These are phyloP conservation scores for Spathaspora jeffriesii DNA, from an alignment of 1,139 yeast species.

Conservation along the genomic window DNA sequence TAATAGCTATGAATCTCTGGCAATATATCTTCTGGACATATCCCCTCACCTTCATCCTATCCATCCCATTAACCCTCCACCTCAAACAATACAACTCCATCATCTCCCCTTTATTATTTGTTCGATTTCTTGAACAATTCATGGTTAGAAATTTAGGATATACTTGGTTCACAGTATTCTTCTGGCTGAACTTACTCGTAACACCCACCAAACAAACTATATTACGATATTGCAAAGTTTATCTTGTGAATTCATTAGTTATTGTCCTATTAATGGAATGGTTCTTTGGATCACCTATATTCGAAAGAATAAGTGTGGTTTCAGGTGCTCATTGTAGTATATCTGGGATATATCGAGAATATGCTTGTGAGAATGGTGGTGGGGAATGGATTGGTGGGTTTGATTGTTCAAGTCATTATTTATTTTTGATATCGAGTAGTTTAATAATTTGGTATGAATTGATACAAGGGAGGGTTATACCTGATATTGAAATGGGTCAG, in stretches of 20 bases:
- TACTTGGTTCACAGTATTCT: constrained; percentile 25
- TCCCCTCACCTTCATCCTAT: constrained; percentile 16
- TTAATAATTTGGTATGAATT: constrained; percentile 42
- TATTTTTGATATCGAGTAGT: constrained; percentile 51
- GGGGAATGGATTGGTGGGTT: constrained; percentile 58
- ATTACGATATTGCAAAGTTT: constrained; percentile 8
- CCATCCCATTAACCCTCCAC: constrained; percentile 18
- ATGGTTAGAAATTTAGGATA: constrained; percentile 29
- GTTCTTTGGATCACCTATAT: constrained; percentile 49
- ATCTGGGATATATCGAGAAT: constrained; percentile 7
- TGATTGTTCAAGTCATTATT: constrained; percentile 67
- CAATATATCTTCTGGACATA: constrained; percentile 8
- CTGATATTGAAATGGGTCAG: constrained; percentile 10
- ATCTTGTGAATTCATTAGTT: constrained; percentile 9
- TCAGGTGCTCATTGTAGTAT: constrained; percentile 44
- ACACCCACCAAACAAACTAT: too few relatives aligned
- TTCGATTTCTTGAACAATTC: constrained; percentile 17
- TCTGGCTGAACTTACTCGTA: constrained; percentile 7
- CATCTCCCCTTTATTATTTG: constrained; percentile 15
- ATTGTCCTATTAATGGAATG: constrained; percentile 23
- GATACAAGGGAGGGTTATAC: constrained; percentile 5
- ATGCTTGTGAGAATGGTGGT: constrained; percentile 17
- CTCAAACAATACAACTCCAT: constrained; percentile 13
- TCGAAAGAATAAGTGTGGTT: constrained; percentile 37
- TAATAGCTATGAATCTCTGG: constrained; percentile 8